A percentile compares a stretch with the other conserved stretches of the same genome.
Conservation (phyloP, 176 grass and related monocot genomes). For the Avena sativa region DNA sequence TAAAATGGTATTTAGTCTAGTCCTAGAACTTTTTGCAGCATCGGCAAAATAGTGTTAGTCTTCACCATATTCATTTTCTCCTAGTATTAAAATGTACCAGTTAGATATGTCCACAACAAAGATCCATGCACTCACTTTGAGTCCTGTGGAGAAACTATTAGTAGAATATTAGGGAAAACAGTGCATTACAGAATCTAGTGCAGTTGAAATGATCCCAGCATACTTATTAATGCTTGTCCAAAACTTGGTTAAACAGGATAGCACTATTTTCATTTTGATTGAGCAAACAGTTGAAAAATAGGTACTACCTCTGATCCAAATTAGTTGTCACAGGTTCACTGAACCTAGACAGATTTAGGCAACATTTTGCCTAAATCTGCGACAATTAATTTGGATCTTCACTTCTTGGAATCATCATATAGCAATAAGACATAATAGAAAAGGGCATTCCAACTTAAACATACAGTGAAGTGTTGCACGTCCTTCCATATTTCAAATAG, state of each 20-base stretch:
- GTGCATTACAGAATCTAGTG: background rate
- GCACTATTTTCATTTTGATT: background rate
- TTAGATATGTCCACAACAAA: background rate
- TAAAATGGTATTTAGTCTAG: constrained; percentile 14
- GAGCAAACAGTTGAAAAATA: constrained; percentile 36
- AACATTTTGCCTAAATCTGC: no score
- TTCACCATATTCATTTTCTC: background rate
- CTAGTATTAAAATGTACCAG: background rate
- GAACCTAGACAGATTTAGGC: no score
- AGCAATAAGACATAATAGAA: constrained; percentile 24
- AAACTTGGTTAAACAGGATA: background rate
- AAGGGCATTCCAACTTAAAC: constrained; percentile 29
- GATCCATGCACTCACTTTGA: constrained; percentile 9
- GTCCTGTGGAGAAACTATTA: background rate
- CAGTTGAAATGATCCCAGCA: constrained; percentile 36
- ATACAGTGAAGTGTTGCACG: constrained; percentile 57
- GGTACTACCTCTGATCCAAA: background rate
- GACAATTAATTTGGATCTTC: background rate
- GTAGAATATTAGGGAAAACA: background rate
- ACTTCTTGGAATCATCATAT: constrained; percentile 12
- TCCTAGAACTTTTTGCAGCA: constrained; percentile 17
- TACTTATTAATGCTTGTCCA: background rate
- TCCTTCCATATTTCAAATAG: constrained; percentile 80
- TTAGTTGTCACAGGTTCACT: no score
- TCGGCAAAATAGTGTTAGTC: background rate